Evolutionary conservation across 1,139 yeast genomes (phyloP).

Genomic region (Yamadazyma blattariae): DNA sequence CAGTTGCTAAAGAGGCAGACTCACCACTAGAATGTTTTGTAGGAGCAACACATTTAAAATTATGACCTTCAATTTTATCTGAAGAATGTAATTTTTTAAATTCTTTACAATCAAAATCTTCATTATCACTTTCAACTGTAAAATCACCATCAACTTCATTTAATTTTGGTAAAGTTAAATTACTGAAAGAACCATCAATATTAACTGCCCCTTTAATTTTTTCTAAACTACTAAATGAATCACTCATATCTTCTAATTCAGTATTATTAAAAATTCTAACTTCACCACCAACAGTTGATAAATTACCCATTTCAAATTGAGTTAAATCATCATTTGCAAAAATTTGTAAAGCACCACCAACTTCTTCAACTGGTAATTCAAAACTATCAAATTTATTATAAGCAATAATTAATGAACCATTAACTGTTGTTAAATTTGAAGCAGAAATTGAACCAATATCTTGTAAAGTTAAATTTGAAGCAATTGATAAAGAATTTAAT

Average conservation of each 20-base stretch:
- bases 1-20: conserved; percentile 16
- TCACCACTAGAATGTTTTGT: conserved; percentile 16
- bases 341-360: conserved; percentile 42
- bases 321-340: conserved; percentile 44
- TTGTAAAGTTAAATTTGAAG: conserved; percentile 45
- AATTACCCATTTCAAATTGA: conserved; percentile 25
- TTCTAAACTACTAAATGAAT: conserved; percentile 28
- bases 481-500: conserved; percentile 39
- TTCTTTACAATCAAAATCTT: conserved; percentile 37
- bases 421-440: conserved; percentile 35
- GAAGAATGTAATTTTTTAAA: conserved; percentile 32
- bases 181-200: conserved; percentile 37
- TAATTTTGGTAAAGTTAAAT: conserved; percentile 39
- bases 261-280: conserved; percentile 44
- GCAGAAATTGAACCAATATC: conserved; percentile 34
- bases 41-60: conserved; percentile 43
- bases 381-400: conserved; percentile 38
- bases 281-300: conserved; percentile 42
- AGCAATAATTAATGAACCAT: conserved; percentile 41
- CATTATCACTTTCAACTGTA: conserved; percentile 32
- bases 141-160: conserved; percentile 45
- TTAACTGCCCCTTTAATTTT: conserved; percentile 44
- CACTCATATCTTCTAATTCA: conserved; percentile 31
- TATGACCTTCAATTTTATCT: conserved; percentile 44
- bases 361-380: conserved; percentile 29